Evolutionary conservation across 164 flowering plant species (phyloP), one percentile per base, ranked within the genome.

Genomic region (Paratinospora sagittata): DNA sequence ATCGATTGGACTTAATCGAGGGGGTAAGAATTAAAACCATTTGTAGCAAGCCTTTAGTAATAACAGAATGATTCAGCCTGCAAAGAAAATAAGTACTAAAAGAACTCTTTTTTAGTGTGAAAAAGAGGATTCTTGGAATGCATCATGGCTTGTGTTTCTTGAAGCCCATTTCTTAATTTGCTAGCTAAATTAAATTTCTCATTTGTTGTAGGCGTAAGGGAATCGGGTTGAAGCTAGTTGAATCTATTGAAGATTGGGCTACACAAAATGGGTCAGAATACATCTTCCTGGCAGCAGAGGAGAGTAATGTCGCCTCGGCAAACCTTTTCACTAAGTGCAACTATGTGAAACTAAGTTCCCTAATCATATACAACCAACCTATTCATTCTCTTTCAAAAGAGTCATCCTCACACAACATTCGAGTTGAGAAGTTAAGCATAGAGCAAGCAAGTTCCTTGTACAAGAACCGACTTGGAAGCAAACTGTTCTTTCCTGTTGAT

Each of bases 261-360:
- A n/a, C 73, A 43, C 73, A 70, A 74, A 82, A 82, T 67, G 84
- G 82, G 58, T 86, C 86, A 43, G 58, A 85, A 23, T 84, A 84
- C 74, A 76, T 76, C 26, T 78, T 64, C 65, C 43, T 80, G 64
- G 89, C 89, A 30, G 77, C 81, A 12, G 89, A 85, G 69, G 77
- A 82, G 77, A 71, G 65, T 73, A 85, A 85, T 16, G 43, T 78
- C 8, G 85, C 86, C 34, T 82, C 89, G 1, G 76, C 64, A 9
- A 85, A 77, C 68, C 85, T 85, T 47, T 85, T 85, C 66, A 60
- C 43, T 24, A 85, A 78, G 71, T 80, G 85, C 80, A 76, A 78
- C 33, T 85, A 82, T 57, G 55, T 39, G 13, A 72, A 80, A 27
- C 49, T 82, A 11, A 71, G 77, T 73, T 77, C 83, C 41, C 61